A percentile compares a stretch with the other conserved stretches of the same genome.
phyloP scores from a whole-genome alignment of 2,329 filamentous ascomycete species.

The Cadophora sp. region DNA sequence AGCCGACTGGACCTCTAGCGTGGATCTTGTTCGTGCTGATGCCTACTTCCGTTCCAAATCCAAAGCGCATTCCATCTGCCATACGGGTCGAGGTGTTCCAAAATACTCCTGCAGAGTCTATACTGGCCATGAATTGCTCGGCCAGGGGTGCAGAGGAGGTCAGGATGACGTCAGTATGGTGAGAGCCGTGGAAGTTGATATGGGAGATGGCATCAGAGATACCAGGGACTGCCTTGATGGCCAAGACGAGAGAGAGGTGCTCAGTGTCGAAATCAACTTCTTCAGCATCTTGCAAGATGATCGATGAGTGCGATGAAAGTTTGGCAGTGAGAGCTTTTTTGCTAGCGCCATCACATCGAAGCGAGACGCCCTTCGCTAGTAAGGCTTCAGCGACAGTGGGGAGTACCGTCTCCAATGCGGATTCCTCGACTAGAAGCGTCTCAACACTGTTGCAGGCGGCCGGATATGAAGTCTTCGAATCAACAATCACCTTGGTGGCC shows the following conservation, averaged over 20 bases:
- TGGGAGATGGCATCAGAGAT: conserved; percentile 79
- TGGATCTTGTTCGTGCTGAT: conserved; percentile 99
- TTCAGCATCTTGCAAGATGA: conserved; percentile 67
- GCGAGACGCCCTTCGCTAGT: conserved; percentile 75
- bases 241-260: conserved; percentile 83
- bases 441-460: conserved; percentile 96
- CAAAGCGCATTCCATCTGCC: conserved; percentile 95
- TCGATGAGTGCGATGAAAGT: conserved; percentile 50
- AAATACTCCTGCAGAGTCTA: conserved; percentile 92
- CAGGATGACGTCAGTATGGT: conserved; percentile 92
- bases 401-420: conserved; percentile 70
- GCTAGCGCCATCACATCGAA: conserved; percentile 78
- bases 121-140: conserved; percentile 80
- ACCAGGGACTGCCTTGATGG: conserved; percentile 77
- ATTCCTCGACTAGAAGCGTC: conserved; percentile 83
- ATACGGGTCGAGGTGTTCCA: conserved; percentile 97
- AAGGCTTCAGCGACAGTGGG: conserved; percentile 77
- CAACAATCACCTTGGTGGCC: conserved; percentile 79
- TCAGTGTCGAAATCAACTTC: conserved; percentile 85
- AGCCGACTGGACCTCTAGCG: conserved; percentile 86
- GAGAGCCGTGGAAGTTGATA: conserved; percentile 90
- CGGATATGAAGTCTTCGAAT: conserved; percentile 93
- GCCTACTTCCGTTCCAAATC: conserved; percentile 96
- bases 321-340: conserved; percentile 65
- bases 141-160: conserved; percentile 73